Conservation (phyloP, 768 basidiomycete genomes). For the Erythrobasidium yunnanense region DNA sequence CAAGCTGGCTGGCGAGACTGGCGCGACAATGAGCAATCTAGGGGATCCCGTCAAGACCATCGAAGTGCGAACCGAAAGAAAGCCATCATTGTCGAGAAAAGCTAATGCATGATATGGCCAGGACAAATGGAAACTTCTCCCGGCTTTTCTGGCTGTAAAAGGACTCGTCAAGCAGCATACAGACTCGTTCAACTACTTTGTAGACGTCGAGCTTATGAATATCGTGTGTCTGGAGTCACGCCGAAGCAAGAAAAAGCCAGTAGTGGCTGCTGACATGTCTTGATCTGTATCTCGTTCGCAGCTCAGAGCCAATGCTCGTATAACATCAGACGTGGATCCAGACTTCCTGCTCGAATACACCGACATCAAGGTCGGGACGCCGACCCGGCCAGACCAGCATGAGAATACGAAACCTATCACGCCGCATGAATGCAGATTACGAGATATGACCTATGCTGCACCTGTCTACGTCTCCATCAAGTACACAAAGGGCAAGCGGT, state of each 20-base stretch:
- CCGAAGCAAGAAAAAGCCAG: not conserved
- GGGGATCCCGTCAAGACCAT: constrained; percentile 24
- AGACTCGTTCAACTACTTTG: constrained; percentile 98
- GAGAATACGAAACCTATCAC: constrained; percentile 72
- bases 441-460: constrained; percentile 88
- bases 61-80: not conserved
- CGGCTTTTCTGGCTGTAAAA: constrained; percentile 92
- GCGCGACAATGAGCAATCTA: not conserved
- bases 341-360: constrained; percentile 88
- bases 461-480: constrained; percentile 87
- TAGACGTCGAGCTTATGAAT: constrained; percentile 91
- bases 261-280: not conserved
- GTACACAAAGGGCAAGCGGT: constrained; percentile 81
- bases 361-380: constrained; percentile 85
- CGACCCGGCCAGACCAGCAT: constrained; percentile 73
- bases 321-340: constrained; percentile 93
- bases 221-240: constrained; percentile 45
- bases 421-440: constrained; percentile 90
- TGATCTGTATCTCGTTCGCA: constrained; percentile 14
- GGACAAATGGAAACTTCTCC: constrained; percentile 98
- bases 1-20: constrained; percentile 10
- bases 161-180: constrained; percentile 98
- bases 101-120: constrained; percentile 1
- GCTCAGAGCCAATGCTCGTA: constrained; percentile 79
- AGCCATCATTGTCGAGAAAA: not conserved